Percentiles rank a stretch among this genome's conserved stretches.
These are phyloP conservation scores for Metschnikowia anglica DNA, from an alignment of 805 yeast species.

Conservation along the genomic window DNA sequence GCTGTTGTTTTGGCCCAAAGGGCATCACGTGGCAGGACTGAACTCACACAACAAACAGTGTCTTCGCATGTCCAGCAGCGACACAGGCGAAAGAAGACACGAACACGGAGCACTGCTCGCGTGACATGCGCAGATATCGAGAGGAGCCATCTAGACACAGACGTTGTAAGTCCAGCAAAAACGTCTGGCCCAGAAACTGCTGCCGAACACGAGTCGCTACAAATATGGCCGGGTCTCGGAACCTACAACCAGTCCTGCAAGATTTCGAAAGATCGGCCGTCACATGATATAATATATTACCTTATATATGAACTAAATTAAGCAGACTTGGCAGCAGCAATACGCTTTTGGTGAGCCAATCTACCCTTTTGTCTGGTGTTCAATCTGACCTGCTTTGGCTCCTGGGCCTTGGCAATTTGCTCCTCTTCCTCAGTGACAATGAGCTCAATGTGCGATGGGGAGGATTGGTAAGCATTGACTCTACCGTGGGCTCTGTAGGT, in stretches of 20 bases:
- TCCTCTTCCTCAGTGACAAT: conserved; percentile 94
- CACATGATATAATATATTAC: conserved; percentile 9
- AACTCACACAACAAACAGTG: no score
- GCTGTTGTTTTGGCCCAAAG: no score
- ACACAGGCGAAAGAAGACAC: no score
- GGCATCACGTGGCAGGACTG: no score
- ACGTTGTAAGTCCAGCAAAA: no score
- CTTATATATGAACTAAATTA: conserved; percentile 10
- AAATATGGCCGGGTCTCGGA: no score
- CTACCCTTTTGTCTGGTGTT: conserved; percentile 92
- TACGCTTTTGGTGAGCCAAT: conserved; percentile 83
- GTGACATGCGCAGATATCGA: no score
- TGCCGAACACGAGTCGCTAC: no score
- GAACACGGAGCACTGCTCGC: no score
- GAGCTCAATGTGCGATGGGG: conserved; percentile 98
- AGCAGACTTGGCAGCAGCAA: conserved; percentile 44
- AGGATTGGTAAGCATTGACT: conserved; percentile 98
- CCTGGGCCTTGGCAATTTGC: conserved; percentile 88
- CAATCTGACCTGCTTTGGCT: conserved; percentile 64
- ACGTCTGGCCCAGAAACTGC: no score
- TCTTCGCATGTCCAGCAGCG: no score
- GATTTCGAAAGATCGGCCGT: not conserved
- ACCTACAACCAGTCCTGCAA: not conserved
- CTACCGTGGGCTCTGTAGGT: conserved; percentile 99
- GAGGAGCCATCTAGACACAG: no score